phyloP scores from a whole-genome alignment of 129 eudicot species.

The Erigeron canadensis region DNA sequence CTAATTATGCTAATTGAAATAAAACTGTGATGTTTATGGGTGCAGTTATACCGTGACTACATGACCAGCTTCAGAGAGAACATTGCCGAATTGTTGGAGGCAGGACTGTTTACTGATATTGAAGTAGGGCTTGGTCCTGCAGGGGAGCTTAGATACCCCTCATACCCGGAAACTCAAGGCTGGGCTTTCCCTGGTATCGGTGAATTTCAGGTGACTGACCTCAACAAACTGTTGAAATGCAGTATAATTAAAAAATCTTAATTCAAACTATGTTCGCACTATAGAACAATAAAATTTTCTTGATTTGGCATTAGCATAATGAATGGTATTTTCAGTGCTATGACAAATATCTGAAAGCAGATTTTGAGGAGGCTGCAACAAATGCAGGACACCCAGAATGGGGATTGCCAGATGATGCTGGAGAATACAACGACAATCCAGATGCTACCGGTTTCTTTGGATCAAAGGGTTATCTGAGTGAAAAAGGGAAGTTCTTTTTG shows the following conservation, averaged over 20 bases:
- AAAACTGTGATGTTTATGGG: conserved; percentile 14
- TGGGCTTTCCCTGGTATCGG: conserved; percentile 94
- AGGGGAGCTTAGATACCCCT: conserved; percentile 93
- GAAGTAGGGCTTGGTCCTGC: conserved; percentile 96
- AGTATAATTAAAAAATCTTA: background rate
- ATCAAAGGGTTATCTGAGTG: conserved; percentile 59
- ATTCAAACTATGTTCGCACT: background rate
- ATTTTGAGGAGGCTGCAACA: conserved; percentile 52
- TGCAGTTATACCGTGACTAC: conserved; percentile 74
- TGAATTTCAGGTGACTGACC: conserved; percentile 72
- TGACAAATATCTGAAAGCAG: conserved; percentile 65
- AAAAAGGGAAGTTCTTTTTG: conserved; percentile 72
- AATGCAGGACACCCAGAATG: conserved; percentile 72
- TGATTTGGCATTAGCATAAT: background rate
- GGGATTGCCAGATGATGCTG: conserved; percentile 77
- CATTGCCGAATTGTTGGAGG: conserved; percentile 69
- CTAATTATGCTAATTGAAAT: background rate
- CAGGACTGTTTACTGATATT: conserved; percentile 64
- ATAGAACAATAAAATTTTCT: background rate
- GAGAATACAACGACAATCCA: conserved; percentile 69
- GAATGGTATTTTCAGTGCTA: conserved; percentile 59
- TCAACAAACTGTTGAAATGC: background rate
- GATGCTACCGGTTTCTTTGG: conserved; percentile 63
- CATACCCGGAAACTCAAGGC: conserved; percentile 74
- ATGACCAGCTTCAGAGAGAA: conserved; percentile 82